phyloP scores from a whole-genome alignment of 805 yeast species.

The Zygosaccharomyces rouxii region DNA sequence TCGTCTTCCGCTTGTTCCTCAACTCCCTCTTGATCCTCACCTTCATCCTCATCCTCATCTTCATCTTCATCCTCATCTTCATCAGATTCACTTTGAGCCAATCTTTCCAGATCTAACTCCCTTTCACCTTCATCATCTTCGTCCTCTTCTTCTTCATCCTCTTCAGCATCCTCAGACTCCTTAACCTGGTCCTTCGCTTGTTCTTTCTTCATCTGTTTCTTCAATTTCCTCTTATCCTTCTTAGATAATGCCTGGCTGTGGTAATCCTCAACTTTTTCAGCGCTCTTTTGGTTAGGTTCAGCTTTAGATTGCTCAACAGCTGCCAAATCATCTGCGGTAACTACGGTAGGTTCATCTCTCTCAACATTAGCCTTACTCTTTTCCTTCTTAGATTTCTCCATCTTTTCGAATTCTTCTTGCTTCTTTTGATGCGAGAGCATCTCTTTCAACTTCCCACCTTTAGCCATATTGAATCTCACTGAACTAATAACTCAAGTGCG shows the following conservation, averaged over 20 bases:
- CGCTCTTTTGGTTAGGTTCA: constrained; percentile 16
- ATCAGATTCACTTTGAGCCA: no score
- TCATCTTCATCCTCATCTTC: constrained; percentile 43
- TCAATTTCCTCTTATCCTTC: constrained; percentile 58
- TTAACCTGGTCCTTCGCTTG: constrained; percentile 7
- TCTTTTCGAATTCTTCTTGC: constrained; percentile 21
- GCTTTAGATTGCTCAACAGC: constrained; percentile 13
- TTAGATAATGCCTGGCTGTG: constrained; percentile 52
- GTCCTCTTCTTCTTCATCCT: constrained; percentile 47
- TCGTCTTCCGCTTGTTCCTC: constrained; percentile 49
- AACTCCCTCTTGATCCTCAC: constrained; percentile 38
- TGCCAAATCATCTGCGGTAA: constrained; percentile 32
- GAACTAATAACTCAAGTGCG: background rate
- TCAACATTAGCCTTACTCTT: constrained; percentile 20
- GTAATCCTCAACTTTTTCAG: constrained; percentile 36
- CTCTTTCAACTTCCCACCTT: constrained; percentile 33
- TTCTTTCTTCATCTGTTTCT: constrained; percentile 40
- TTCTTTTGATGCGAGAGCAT: constrained; percentile 28
- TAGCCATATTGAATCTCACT: constrained; percentile 25
- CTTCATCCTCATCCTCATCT: constrained; percentile 30
- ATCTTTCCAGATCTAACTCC: no score
- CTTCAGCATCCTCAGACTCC: constrained; percentile 31
- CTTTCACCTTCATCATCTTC: constrained; percentile 39
- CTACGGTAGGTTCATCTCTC: constrained; percentile 32
- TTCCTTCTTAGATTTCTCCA: constrained; percentile 22